Conservation (phyloP, 768 basidiomycete genomes). For the Tylopilus sp. region DNA sequence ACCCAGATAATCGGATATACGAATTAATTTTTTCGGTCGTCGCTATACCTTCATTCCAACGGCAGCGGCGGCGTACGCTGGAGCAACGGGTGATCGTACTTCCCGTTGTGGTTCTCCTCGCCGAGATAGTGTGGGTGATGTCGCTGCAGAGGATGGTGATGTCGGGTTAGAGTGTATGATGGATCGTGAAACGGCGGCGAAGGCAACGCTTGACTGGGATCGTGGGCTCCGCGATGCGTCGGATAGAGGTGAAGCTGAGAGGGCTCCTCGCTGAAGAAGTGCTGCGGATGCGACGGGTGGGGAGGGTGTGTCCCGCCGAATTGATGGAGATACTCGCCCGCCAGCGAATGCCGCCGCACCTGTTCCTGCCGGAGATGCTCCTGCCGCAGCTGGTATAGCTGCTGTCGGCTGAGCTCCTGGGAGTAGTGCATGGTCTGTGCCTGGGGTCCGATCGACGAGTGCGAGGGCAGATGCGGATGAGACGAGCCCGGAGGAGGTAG, state of each 20-base stretch:
- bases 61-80: constrained; percentile 43
- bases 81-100: constrained; percentile 43
- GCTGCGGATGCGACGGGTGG: constrained; percentile 30
- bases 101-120: constrained; percentile 37
- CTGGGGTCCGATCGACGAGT: constrained; percentile 46
- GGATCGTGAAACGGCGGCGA: constrained; percentile 34
- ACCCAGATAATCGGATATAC: constrained; percentile 27
- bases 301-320: constrained; percentile 33
- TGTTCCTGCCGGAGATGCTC: constrained; percentile 36
- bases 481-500: constrained; percentile 45
- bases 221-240: constrained; percentile 36
- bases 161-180: constrained; percentile 29
- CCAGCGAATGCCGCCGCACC: constrained; percentile 33
- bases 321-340: constrained; percentile 37
- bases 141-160: constrained; percentile 33
- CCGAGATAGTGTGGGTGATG: constrained; percentile 34
- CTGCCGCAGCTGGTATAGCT: constrained; percentile 36
- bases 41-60: constrained; percentile 47
- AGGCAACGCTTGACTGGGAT: constrained; percentile 26
- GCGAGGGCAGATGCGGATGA: constrained; percentile 46
- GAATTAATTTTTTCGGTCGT: constrained; percentile 9
- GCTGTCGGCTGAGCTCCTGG: constrained; percentile 47
- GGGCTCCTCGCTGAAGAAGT: constrained; percentile 28
- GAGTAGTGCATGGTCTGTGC: constrained; percentile 39
- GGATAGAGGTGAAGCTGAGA: constrained; percentile 34